phyloP scores from a whole-genome alignment of 345 rosid genomes.

The Physaria fendleri region DNA sequence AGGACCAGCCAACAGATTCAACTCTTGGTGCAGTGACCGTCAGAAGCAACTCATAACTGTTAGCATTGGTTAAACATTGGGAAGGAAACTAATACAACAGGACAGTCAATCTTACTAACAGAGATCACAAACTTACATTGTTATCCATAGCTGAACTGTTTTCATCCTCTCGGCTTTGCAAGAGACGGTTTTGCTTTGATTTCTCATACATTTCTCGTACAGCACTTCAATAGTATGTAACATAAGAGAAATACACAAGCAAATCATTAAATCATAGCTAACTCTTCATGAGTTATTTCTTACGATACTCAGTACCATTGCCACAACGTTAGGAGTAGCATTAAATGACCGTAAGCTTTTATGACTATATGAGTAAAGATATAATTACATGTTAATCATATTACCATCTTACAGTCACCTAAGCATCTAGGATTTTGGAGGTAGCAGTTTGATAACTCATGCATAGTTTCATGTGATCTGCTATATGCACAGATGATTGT shows the following conservation, averaged over 20 bases:
- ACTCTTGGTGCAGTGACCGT: conserved; percentile 8
- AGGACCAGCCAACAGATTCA: neutral
- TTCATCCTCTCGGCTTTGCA: conserved; percentile 52
- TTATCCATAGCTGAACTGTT: conserved; percentile 41
- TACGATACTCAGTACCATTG: neutral
- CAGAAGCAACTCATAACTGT: conserved; percentile 1
- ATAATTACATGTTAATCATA: conserved; percentile 4
- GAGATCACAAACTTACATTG: conserved; percentile 46
- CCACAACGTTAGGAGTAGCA: neutral
- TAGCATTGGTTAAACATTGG: neutral
- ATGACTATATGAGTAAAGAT: neutral
- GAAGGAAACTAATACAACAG: neutral
- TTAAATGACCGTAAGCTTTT: neutral
- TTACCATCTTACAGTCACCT: conserved; percentile 1
- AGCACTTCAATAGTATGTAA: conserved; percentile 58
- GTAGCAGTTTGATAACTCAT: conserved; percentile 1
- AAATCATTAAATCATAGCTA: conserved; percentile 5
- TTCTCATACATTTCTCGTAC: conserved; percentile 93
- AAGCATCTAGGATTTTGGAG: conserved; percentile 3
- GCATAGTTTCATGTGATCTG: neutral
- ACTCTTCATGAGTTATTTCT: conserved; percentile 3
- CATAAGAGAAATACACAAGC: conserved; percentile 12
- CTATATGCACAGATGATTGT: conserved; percentile 1
- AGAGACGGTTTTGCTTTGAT: conserved; percentile 74
- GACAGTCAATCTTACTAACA: neutral